Percentiles rank a stretch among this genome's conserved stretches.
Evolutionary conservation across 495 filamentous ascomycete species (phyloP).

Genomic region (Talaromyces adpressus): DNA sequence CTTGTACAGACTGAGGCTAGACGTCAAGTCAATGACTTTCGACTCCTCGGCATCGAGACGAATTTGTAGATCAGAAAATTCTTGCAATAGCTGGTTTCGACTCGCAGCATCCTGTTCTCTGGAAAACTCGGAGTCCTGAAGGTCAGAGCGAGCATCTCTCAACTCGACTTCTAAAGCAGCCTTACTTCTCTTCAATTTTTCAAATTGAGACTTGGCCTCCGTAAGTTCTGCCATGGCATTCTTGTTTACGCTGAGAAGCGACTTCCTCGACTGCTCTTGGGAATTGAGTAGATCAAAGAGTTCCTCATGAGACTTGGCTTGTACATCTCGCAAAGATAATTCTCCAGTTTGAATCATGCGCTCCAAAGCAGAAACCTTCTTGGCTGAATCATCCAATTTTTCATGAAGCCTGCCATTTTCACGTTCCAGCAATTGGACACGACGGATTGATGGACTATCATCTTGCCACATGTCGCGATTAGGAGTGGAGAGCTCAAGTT

Average conservation of each 20-base stretch:
- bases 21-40: slow-evolving; percentile 73
- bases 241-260: slow-evolving; percentile 77
- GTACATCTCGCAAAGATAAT: slow-evolving; percentile 82
- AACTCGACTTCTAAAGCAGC: slow-evolving; percentile 80
- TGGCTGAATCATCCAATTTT: slow-evolving; percentile 88
- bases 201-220: slow-evolving; percentile 78
- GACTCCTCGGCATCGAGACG: slow-evolving; percentile 84
- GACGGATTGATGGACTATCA: slow-evolving; percentile 74
- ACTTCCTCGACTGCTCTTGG: slow-evolving; percentile 82
- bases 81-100: slow-evolving; percentile 80
- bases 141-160: slow-evolving; percentile 73
- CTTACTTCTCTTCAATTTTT: slow-evolving; percentile 74
- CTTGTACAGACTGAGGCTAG: slow-evolving; percentile 86
- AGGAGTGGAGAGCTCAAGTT: slow-evolving; percentile 61
- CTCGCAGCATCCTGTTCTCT: slow-evolving; percentile 79
- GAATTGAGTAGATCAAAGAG: slow-evolving; percentile 89
- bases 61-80: slow-evolving; percentile 92
- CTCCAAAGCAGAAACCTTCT: slow-evolving; percentile 88
- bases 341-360: slow-evolving; percentile 83
- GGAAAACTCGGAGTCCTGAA: slow-evolving; percentile 68
- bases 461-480: slow-evolving; percentile 58
- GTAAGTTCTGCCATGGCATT: slow-evolving; percentile 75
- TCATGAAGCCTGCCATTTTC: slow-evolving; percentile 91
- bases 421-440: slow-evolving; percentile 86
- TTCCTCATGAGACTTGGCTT: slow-evolving; percentile 91